Base-by-base conservation (phyloP, 2,329 filamentous ascomycete genomes). In the Akanthomyces uredinophilus region DNA sequence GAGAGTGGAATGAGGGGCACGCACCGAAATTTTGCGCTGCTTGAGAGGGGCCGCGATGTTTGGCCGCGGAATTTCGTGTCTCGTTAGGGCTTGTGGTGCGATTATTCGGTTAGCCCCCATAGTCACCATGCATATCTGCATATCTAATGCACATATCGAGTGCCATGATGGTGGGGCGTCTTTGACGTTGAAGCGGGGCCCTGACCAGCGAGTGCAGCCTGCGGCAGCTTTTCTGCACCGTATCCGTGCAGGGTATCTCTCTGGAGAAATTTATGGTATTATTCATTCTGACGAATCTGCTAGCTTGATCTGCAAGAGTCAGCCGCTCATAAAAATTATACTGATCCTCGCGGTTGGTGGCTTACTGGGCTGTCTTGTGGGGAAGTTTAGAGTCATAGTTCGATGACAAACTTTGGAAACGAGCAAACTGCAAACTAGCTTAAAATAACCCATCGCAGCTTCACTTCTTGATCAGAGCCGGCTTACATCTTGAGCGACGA, bases 71-170 rank as follows among this genome's bases (percentile, higher is more conserved):
- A 73, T 74, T 74, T 73, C 68, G 73, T 72, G 71, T 70, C 67
- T 68, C 64, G 70, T 75, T 73, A 74, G 75, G 73, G 74, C 71
- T 76, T 75, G 72, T 72, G 70, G 72, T 73, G 70, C 66, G 62
- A 66, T 67, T 69, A 70, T 66, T 67, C 63, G 64, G 64, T 65
- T 72, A 69, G 63, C n/a, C 62, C 61, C 53, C 57, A 62, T 67
- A 62, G 62, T 1, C 52, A 53, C 58, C 50, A 44, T 66, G 66
- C 60, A 29, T 72, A 70, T 60, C 49, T 71, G 70, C 69, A 68
- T 70, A 64, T 63, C 58, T 49, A 57, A 70, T 72, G 65, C 67
- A 65, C 24, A 39, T 73, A 70, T 63, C 66, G 69, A 66, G 68
- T 29, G 32, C 39, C 41, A 53, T 44, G 27, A 44, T 67, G 66